phyloP scores from a whole-genome alignment of 768 basidiomycete species.

The Hypholoma sublateritium region DNA sequence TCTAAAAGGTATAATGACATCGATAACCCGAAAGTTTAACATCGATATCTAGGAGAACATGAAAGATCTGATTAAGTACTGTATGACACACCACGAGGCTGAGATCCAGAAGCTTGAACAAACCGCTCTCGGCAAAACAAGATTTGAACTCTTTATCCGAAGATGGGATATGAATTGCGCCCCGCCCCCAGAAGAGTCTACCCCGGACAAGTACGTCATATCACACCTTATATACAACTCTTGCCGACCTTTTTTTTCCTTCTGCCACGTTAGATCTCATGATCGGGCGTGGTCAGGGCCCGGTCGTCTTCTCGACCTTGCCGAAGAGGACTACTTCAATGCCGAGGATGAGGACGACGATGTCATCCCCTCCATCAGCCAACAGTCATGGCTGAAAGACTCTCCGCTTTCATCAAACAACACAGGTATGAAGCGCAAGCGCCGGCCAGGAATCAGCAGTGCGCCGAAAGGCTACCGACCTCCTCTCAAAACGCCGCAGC shows the following conservation, averaged over 20 bases:
- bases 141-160: constrained; percentile 72
- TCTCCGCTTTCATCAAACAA: constrained; percentile 32
- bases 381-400: constrained; percentile 36
- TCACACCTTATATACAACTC: not conserved
- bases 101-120: constrained; percentile 64
- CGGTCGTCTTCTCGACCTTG: constrained; percentile 55
- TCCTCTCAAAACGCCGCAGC: constrained; percentile 50
- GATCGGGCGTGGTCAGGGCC: constrained; percentile 43
- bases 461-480: constrained; percentile 48
- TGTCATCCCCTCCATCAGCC: constrained; percentile 36
- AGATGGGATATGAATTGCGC: constrained; percentile 94
- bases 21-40: not conserved
- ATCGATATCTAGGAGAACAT: constrained; percentile 68
- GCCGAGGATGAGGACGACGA: constrained; percentile 77
- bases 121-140: constrained; percentile 58
- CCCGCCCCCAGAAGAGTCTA: constrained; percentile 55
- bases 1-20: not conserved
- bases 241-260: constrained; percentile 7
- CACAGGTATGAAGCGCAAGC: constrained; percentile 57
- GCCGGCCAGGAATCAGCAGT: constrained; percentile 41
- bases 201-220: constrained; percentile 48
- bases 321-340: constrained; percentile 96
- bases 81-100: constrained; percentile 76
- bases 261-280: constrained; percentile 33
- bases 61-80: constrained; percentile 79